Percentiles rank a stretch among this genome's conserved stretches.
Evolutionary conservation across 2,329 filamentous ascomycete genomes (phyloP).

Genomic region (Leptographium flavum): DNA sequence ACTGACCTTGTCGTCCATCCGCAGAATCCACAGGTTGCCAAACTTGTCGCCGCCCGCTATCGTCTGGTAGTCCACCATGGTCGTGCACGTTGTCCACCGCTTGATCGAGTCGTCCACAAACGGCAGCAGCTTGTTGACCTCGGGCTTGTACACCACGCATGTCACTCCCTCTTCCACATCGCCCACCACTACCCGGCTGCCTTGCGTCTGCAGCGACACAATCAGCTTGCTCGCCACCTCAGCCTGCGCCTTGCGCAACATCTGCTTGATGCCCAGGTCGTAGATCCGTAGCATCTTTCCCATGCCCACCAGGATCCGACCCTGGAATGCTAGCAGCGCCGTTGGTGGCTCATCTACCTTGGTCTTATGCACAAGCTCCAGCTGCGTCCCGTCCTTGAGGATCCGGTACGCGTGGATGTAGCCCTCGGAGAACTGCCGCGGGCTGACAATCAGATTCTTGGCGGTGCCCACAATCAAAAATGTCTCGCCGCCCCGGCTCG

Average conservation of each 20-base stretch:
- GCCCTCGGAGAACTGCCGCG: slow-evolving; percentile 60
- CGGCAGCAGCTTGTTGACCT: slow-evolving; percentile 81
- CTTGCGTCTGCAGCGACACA: slow-evolving; percentile 76
- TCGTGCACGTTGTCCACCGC: slow-evolving; percentile 78
- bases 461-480: slow-evolving; percentile 93
- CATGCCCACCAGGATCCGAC: slow-evolving; percentile 72
- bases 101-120: slow-evolving; percentile 85
- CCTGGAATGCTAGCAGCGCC: slow-evolving; percentile 87
- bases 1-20: slow-evolving; percentile 73
- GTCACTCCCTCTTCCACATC: slow-evolving; percentile 88
- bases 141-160: slow-evolving; percentile 85
- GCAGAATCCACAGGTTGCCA: slow-evolving; percentile 86
- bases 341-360: slow-evolving; percentile 79
- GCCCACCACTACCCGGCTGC: slow-evolving; percentile 78
- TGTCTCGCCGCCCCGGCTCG: slow-evolving; percentile 73
- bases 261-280: slow-evolving; percentile 81
- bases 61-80: slow-evolving; percentile 97
- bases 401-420: slow-evolving; percentile 91
- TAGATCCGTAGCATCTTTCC: slow-evolving; percentile 75
- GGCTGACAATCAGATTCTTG: slow-evolving; percentile 73
- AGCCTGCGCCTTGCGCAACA: slow-evolving; percentile 82
- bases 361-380: slow-evolving; percentile 95
- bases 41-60: slow-evolving; percentile 94
- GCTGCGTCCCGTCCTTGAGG: slow-evolving; percentile 67
- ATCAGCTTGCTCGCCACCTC: slow-evolving; percentile 72